Percentiles rank a stretch among this genome's conserved stretches.
Evolutionary conservation across 2,329 filamentous ascomycete genomes (phyloP).

Genomic region (Teratosphaeria zuluensis): DNA sequence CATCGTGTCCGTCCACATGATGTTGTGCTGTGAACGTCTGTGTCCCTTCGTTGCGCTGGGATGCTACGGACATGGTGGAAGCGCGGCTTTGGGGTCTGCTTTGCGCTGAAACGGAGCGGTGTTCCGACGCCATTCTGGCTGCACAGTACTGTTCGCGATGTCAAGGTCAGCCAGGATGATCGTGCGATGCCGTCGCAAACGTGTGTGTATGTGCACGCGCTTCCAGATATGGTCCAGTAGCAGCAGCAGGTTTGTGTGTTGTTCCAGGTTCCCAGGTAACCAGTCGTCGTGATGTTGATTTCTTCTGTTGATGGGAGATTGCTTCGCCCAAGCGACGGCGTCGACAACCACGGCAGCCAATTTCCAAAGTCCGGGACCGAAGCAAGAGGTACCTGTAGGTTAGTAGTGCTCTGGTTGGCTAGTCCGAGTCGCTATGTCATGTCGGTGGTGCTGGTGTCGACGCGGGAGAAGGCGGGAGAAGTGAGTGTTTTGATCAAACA

Average conservation of each 20-base stretch:
- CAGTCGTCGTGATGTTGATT: background rate
- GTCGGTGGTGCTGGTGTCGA: background rate
- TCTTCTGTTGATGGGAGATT: background rate
- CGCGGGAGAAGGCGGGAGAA: background rate
- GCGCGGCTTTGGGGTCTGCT: constrained; percentile 24
- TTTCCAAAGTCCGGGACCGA: background rate
- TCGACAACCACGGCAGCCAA: background rate
- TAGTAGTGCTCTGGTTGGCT: background rate
- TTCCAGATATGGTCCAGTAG: background rate
- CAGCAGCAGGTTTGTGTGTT: background rate
- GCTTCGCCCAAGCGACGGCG: background rate
- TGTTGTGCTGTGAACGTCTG: constrained; percentile 10
- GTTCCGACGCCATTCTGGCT: constrained; percentile 9
- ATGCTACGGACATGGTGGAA: constrained; percentile 25
- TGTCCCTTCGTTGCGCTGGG: constrained; percentile 16
- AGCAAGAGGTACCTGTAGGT: background rate
- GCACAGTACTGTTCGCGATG: background rate
- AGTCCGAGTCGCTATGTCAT: background rate
- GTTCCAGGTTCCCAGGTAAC: background rate
- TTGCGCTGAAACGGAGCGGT: constrained; percentile 18
- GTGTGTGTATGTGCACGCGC: background rate
- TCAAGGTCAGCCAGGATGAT: background rate
- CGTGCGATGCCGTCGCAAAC: background rate
- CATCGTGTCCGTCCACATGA: background rate
- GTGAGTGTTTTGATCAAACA: background rate